Evolutionary conservation across 805 yeast genomes (phyloP).

Genomic region (Yamadazyma philogaea): DNA sequence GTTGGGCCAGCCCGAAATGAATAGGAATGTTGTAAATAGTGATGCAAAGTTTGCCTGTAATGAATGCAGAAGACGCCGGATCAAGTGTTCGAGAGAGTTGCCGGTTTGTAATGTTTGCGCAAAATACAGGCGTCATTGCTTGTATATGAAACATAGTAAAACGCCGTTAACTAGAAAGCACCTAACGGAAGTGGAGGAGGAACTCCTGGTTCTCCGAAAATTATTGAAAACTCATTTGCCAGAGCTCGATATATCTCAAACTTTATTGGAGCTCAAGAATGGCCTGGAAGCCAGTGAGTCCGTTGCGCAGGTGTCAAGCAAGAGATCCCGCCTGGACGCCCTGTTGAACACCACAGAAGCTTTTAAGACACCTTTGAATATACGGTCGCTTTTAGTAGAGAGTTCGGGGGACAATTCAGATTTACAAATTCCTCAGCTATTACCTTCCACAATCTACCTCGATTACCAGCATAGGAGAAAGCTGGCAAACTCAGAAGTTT

Average conservation of each 20-base stretch:
- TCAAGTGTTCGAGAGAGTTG: constrained; percentile 16
- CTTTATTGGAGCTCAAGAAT: constrained; percentile 10
- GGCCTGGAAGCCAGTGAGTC: constrained; percentile 14
- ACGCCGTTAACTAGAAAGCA: constrained; percentile 18
- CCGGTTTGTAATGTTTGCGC: constrained; percentile 16
- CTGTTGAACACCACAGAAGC: background rate
- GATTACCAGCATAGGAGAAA: constrained; percentile 1
- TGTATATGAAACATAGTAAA: constrained; percentile 14
- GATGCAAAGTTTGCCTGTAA: constrained; percentile 15
- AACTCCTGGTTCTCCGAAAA: constrained; percentile 10
- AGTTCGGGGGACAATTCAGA: background rate
- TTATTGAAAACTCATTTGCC: constrained; percentile 12
- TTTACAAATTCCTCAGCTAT: constrained; percentile 15
- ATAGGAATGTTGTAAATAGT: background rate
- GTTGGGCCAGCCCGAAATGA: background rate
- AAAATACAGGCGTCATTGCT: constrained; percentile 17
- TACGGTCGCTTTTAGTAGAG: constrained; percentile 1
- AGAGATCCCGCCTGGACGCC: background rate
- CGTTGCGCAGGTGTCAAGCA: background rate
- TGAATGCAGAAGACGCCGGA: constrained; percentile 17
- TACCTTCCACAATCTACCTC: constrained; percentile 14
- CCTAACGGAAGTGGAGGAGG: constrained; percentile 19
- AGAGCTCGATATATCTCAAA: constrained; percentile 8
- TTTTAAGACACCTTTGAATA: constrained; percentile 5
- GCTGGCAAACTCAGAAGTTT: constrained; percentile 6